phyloP scores from a whole-genome alignment of 192 early-diverging fungal species.

The Thamnidium elegans region DNA sequence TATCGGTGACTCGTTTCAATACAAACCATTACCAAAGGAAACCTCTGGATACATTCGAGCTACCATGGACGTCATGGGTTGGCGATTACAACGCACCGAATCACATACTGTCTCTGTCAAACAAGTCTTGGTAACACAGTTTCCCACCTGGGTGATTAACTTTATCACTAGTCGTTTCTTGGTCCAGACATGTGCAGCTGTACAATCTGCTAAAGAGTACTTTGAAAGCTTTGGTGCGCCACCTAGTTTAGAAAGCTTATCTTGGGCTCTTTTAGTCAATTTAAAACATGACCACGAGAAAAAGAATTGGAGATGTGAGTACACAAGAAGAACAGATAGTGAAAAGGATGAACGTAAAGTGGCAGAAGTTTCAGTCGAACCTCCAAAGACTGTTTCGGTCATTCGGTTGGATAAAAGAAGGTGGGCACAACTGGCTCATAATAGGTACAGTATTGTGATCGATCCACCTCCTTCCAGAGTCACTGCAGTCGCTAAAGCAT shows the following conservation, averaged over 20 bases:
- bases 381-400: background rate
- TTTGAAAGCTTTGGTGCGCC: slow-evolving; percentile 25
- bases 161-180: slow-evolving; percentile 1
- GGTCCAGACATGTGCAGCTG: background rate
- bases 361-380: background rate
- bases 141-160: slow-evolving; percentile 3
- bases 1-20: slow-evolving; percentile 18
- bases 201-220: slow-evolving; percentile 5
- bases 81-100: slow-evolving; percentile 20
- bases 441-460: slow-evolving; percentile 36
- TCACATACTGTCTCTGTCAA: slow-evolving; percentile 28
- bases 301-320: slow-evolving; percentile 34
- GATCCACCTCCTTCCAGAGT: slow-evolving; percentile 50
- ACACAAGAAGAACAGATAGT: slow-evolving; percentile 4
- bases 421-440: slow-evolving; percentile 34
- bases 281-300: slow-evolving; percentile 24
- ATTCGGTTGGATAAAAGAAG: slow-evolving; percentile 36
- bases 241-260: slow-evolving; percentile 20
- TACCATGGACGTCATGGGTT: slow-evolving; percentile 17
- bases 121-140: slow-evolving; percentile 36
- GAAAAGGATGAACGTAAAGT: background rate
- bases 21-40: slow-evolving; percentile 19
- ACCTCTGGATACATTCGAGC: slow-evolving; percentile 22
- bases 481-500: slow-evolving; percentile 26
- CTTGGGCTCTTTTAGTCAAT: slow-evolving; percentile 9